Conservation (phyloP, 2,329 filamentous ascomycete species). For the Xylaria sp. region DNA sequence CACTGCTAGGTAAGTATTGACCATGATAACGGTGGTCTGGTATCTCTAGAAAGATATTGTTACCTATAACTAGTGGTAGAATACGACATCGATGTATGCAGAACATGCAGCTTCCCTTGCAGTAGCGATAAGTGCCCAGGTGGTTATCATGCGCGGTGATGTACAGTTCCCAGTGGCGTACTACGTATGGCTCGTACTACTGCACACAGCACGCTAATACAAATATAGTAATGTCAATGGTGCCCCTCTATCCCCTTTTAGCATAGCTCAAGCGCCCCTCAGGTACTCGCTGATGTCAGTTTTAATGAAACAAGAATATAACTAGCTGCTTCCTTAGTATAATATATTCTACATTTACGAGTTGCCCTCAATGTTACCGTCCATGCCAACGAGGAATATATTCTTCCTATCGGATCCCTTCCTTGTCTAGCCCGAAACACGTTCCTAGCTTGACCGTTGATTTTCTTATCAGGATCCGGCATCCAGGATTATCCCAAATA, state of each 20-base stretch:
- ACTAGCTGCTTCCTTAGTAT: neutral
- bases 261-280: slow-evolving; percentile 2
- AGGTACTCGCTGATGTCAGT: slow-evolving; percentile 33
- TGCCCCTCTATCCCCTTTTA: slow-evolving; percentile 29
- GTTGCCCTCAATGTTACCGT: slow-evolving; percentile 6
- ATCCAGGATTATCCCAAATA: neutral
- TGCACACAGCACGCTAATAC: slow-evolving; percentile 1
- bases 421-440: slow-evolving; percentile 8
- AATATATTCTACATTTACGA: neutral
- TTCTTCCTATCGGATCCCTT: slow-evolving; percentile 15
- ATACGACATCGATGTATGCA: slow-evolving; percentile 18
- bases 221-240: neutral
- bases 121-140: neutral
- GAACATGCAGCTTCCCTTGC: slow-evolving; percentile 24
- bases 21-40: neutral
- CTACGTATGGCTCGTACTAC: no score
- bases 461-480: slow-evolving; percentile 3
- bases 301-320: slow-evolving; percentile 7
- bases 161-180: slow-evolving; percentile 23
- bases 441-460: slow-evolving; percentile 7
- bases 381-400: slow-evolving; percentile 7
- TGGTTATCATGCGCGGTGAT: slow-evolving; percentile 26
- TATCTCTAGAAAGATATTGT: neutral
- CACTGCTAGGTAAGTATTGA: neutral
- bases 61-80: neutral